Evolutionary conservation across 768 basidiomycete species (phyloP), one percentile per base, ranked within the genome.

Genomic region (Xerocomus potaroensis): DNA sequence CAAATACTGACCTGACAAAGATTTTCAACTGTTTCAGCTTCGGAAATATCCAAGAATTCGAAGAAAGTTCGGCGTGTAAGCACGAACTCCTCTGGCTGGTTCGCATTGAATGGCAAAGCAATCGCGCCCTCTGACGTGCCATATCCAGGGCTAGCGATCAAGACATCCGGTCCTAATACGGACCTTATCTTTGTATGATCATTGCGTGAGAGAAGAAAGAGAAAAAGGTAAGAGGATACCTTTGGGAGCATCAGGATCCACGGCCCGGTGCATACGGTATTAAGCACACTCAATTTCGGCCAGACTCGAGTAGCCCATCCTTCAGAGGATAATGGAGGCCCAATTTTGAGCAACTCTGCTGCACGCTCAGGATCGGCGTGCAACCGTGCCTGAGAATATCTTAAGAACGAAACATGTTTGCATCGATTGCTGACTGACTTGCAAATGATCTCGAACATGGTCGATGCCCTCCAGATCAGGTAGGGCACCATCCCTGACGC

Each of bases 281-380:
- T 9, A 1, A 61, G 8, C 2, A 8, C 8, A 2, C 11, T 26
- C 3, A 21, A 46, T 0, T 51, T 34, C 19, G 54, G 60, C 59
- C 59, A 58, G 18, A 61, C 45, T 2, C 46, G 48, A 10, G 48
- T 6, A 3, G 43, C 36, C 59, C 59, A 58, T 23, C 56, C 59
- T 26, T 49, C 50, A 8, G 3, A 33, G 4, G 47, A 51, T 14
- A 30, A 47, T 4, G 54, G 51, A 6, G 51, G 38, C 0, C 54
- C 60, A 2, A 61, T 54, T 10, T 41, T 43, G 14, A n/a, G 21
- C 6, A 59, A 41, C 15, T 63, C 61, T 5, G 47, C 42, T 16
- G 61, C 61, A 8, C 56, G 54, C 10, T 36, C 38, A 0, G 56
- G 56, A 27, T 56, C 22, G 8, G 56, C 45, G 9, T 23, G 30